A percentile compares a stretch with the other conserved stretches of the same genome.
phyloP scores from a whole-genome alignment of 2,329 filamentous ascomycete species.

The Trichoderma endophyticum region DNA sequence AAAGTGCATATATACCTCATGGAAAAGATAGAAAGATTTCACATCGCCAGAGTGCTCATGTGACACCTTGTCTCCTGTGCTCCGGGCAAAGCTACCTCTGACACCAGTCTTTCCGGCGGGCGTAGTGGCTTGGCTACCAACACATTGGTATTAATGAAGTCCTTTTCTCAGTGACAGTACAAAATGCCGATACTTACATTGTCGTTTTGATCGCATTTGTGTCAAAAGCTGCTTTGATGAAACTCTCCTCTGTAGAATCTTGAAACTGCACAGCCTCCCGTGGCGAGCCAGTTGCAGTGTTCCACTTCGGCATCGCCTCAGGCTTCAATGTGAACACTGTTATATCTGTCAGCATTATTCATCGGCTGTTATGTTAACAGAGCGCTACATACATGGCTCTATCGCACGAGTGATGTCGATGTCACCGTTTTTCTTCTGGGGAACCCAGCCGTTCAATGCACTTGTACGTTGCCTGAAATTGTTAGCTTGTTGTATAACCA shows the following conservation, averaged over 20 bases:
- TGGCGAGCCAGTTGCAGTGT: background rate
- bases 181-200: background rate
- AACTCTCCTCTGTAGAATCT: background rate
- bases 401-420: background rate
- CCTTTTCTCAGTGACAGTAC: background rate
- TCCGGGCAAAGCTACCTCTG: background rate
- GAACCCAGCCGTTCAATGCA: background rate
- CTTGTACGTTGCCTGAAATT: background rate
- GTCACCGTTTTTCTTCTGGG: background rate
- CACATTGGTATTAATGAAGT: background rate
- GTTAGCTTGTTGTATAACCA: background rate
- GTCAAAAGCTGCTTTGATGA: background rate
- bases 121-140: background rate
- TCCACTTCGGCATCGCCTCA: background rate
- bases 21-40: background rate
- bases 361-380: background rate
- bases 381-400: background rate
- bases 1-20: background rate
- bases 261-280: background rate
- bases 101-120: background rate
- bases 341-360: background rate
- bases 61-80: background rate
- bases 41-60: background rate
- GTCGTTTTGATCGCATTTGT: background rate
- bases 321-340: background rate